These are phyloP conservation scores for Neckera pumila DNA, from an alignment of 225 moss, liverwort and hornwort genomes.

Conservation along the genomic window DNA sequence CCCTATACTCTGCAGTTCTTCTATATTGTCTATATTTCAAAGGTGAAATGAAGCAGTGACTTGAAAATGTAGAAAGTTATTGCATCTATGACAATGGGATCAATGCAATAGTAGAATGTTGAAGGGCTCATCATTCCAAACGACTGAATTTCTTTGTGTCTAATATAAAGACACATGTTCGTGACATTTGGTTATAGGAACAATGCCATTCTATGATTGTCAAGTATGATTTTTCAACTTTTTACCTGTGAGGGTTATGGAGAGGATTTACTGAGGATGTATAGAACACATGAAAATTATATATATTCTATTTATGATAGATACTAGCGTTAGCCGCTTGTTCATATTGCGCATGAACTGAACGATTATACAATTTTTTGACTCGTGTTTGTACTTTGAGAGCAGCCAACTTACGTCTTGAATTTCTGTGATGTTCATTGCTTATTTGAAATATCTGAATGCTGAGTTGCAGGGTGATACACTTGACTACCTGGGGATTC, in stretches of 20 bases:
- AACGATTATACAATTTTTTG: background rate
- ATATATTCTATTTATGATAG: background rate
- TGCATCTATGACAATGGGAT: background rate
- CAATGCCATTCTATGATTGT: background rate
- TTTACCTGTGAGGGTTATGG: background rate
- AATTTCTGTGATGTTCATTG: background rate
- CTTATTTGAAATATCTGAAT: background rate
- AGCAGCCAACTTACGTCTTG: background rate
- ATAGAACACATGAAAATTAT: background rate
- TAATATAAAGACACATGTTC: too few species aligned
- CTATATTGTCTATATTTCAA: background rate
- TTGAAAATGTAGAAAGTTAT: background rate
- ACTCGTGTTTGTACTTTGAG: background rate
- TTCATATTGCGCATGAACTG: background rate
- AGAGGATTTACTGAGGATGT: background rate
- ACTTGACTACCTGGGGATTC: slow-evolving; percentile 87
- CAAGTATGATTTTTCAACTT: background rate
- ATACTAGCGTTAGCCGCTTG: background rate
- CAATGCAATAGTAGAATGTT: background rate
- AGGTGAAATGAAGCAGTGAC: background rate
- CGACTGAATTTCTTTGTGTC: background rate
- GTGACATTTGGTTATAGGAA: background rate
- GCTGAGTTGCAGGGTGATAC: slow-evolving; percentile 68
- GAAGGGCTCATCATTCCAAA: background rate
- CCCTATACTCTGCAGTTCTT: background rate